phyloP scores from a whole-genome alignment of 805 yeast species.

The Myxozyma neglecta region DNA sequence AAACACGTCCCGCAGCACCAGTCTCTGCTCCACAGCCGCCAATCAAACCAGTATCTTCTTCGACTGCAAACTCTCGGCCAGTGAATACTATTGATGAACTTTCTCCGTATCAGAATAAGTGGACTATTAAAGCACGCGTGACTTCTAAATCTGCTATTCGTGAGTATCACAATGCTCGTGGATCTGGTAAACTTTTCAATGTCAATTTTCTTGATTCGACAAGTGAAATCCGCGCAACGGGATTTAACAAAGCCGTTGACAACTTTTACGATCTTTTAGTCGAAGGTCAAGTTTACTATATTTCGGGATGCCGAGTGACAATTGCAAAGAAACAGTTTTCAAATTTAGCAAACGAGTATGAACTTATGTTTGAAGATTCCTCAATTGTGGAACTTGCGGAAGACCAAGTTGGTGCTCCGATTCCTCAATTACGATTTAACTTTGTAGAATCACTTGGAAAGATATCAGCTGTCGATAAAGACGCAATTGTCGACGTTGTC shows the following conservation, averaged over 20 bases:
- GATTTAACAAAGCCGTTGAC: conserved; percentile 84
- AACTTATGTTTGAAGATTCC: conserved; percentile 77
- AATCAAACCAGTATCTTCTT: background rate
- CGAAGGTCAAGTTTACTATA: conserved; percentile 86
- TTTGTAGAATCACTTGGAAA: conserved; percentile 64
- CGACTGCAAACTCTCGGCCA: background rate
- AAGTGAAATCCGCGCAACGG: conserved; percentile 94
- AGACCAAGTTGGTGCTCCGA: conserved; percentile 52
- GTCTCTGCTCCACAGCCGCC: background rate
- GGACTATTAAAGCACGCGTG: conserved; percentile 94
- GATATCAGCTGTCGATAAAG: conserved; percentile 66
- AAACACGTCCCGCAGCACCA: background rate
- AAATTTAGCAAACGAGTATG: conserved; percentile 82
- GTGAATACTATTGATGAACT: conserved; percentile 78
- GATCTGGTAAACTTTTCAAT: conserved; percentile 87
- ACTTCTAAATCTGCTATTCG: conserved; percentile 83
- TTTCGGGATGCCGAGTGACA: conserved; percentile 77
- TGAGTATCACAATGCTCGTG: conserved; percentile 82
- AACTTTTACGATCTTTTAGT: conserved; percentile 70
- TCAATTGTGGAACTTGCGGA: conserved; percentile 72
- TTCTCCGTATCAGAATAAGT: conserved; percentile 84
- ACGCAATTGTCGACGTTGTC: conserved; percentile 76
- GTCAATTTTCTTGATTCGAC: conserved; percentile 89
- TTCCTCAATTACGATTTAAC: conserved; percentile 77
- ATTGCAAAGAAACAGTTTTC: conserved; percentile 85